Percentiles rank a stretch among this genome's conserved stretches.
phyloP scores from a whole-genome alignment of 2,329 filamentous ascomycete genomes.

The Cladosporium oxysporum region DNA sequence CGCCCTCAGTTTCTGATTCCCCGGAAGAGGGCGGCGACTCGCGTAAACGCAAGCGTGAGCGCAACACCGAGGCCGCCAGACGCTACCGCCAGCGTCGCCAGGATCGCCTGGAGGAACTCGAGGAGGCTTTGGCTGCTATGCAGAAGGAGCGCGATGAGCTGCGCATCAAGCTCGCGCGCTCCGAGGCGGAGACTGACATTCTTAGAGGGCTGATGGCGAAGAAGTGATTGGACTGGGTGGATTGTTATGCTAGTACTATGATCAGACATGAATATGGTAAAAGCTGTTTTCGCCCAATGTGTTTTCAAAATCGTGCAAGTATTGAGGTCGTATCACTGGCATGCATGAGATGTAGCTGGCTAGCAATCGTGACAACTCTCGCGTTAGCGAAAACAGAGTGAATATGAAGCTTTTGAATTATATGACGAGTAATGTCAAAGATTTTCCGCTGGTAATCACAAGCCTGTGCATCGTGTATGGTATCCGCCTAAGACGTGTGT shows the following conservation, averaged over 20 bases:
- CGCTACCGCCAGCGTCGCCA: slow-evolving; percentile 71
- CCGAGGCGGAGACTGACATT: slow-evolving; percentile 66
- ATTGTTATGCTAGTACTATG: neutral
- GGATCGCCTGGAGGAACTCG: slow-evolving; percentile 64
- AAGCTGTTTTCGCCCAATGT: neutral
- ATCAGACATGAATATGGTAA: neutral
- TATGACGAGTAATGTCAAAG: neutral
- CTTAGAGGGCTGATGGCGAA: slow-evolving; percentile 40
- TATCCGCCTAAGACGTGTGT: neutral
- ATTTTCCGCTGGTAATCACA: neutral
- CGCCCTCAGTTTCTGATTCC: slow-evolving; percentile 9
- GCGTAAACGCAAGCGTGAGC: slow-evolving; percentile 56
- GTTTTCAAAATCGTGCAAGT: too few relatives aligned
- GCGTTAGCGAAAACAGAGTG: too few relatives aligned
- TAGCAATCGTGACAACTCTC: too few relatives aligned
- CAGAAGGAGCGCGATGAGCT: slow-evolving; percentile 65
- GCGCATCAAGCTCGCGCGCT: slow-evolving; percentile 61
- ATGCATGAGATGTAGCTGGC: too few relatives aligned
- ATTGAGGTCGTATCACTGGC: neutral
- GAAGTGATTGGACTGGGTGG: slow-evolving; percentile 21
- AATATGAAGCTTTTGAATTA: neutral
- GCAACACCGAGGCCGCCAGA: slow-evolving; percentile 70
- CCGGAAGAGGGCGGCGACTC: slow-evolving; percentile 18
- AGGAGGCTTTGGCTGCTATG: slow-evolving; percentile 59
- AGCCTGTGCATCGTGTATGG: neutral